Evolutionary conservation across 768 basidiomycete species (phyloP).

Genomic region (Naganishia vishniacii): DNA sequence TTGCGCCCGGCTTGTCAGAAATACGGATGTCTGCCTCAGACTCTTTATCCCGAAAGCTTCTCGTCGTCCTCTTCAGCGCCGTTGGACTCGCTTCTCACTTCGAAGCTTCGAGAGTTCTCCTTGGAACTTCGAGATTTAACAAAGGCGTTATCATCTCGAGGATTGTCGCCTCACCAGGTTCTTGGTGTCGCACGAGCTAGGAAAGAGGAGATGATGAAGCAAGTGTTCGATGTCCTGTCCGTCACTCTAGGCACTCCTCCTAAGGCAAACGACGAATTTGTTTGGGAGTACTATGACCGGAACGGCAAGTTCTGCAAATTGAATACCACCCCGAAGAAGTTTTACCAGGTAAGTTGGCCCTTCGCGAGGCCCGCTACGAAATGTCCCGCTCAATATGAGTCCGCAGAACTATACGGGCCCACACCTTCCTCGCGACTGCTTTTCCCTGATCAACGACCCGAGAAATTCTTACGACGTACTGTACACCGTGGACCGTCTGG

Average conservation of each 20-base stretch:
- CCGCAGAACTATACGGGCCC: slow-evolving; percentile 34
- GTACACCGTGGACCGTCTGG: slow-evolving; percentile 86
- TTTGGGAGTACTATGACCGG: slow-evolving; percentile 83
- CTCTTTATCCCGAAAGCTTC: slow-evolving; percentile 70
- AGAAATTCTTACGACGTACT: slow-evolving; percentile 74
- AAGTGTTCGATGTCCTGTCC: slow-evolving; percentile 75
- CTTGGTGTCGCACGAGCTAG: slow-evolving; percentile 62
- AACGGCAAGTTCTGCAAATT: slow-evolving; percentile 69
- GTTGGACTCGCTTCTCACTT: slow-evolving; percentile 73
- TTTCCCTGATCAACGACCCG: slow-evolving; percentile 93
- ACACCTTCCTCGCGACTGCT: slow-evolving; percentile 56
- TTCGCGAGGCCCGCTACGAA: neutral
- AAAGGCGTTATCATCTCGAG: slow-evolving; percentile 52
- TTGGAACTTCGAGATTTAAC: slow-evolving; percentile 68
- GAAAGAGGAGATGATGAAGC: slow-evolving; percentile 78
- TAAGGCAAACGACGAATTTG: slow-evolving; percentile 61
- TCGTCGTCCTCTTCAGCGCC: slow-evolving; percentile 70
- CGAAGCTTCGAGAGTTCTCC: slow-evolving; percentile 85
- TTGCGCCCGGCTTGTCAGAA: slow-evolving; percentile 52
- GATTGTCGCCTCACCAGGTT: slow-evolving; percentile 48
- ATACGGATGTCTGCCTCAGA: slow-evolving; percentile 82
- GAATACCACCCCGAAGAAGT: slow-evolving; percentile 75
- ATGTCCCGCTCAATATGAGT: neutral
- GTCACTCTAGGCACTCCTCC: slow-evolving; percentile 84
- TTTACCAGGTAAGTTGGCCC: slow-evolving; percentile 54